phyloP scores from a whole-genome alignment of 2,329 filamentous ascomycete genomes.

The Domatiomyces globalis region DNA sequence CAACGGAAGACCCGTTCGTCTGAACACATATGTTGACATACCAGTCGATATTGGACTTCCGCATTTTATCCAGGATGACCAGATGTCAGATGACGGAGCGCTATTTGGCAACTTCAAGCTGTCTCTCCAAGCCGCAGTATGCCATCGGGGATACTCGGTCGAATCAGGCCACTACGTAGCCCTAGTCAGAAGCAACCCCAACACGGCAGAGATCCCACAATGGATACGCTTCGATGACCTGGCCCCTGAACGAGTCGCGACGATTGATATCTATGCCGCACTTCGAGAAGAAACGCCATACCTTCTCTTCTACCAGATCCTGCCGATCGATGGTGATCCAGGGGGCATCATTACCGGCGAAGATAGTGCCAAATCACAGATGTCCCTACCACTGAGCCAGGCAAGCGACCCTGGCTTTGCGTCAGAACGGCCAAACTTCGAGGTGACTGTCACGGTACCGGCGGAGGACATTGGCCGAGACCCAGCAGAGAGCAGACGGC shows the following conservation, averaged over 20 bases:
- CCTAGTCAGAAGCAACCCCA: constrained; percentile 56
- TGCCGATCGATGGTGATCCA: constrained; percentile 62
- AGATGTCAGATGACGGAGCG: constrained; percentile 49
- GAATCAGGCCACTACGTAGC: constrained; percentile 86
- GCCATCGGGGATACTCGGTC: constrained; percentile 73
- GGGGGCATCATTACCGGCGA: constrained; percentile 25
- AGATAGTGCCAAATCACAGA: constrained; percentile 11
- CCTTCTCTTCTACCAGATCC: constrained; percentile 85
- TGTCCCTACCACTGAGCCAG: constrained; percentile 11
- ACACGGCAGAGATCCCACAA: constrained; percentile 43
- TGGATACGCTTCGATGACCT: constrained; percentile 94
- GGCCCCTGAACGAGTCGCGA: constrained; percentile 53
- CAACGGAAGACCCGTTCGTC: constrained; percentile 53
- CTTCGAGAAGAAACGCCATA: constrained; percentile 84
- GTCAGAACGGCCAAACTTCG: constrained; percentile 26
- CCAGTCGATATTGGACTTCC: constrained; percentile 71
- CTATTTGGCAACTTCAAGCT: constrained; percentile 85
- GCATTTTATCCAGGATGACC: constrained; percentile 75
- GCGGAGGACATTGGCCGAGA: constrained; percentile 16
- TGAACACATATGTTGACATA: constrained; percentile 80
- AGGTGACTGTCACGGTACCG: constrained; percentile 20
- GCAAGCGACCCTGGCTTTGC: constrained; percentile 9
- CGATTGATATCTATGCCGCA: constrained; percentile 64
- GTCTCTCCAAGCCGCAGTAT: constrained; percentile 79
- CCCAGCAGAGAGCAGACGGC: constrained; percentile 15